A percentile compares a stretch with the other conserved stretches of the same genome.
phyloP scores from a whole-genome alignment of 768 basidiomycete species.

The Boletus tomentosulus region DNA sequence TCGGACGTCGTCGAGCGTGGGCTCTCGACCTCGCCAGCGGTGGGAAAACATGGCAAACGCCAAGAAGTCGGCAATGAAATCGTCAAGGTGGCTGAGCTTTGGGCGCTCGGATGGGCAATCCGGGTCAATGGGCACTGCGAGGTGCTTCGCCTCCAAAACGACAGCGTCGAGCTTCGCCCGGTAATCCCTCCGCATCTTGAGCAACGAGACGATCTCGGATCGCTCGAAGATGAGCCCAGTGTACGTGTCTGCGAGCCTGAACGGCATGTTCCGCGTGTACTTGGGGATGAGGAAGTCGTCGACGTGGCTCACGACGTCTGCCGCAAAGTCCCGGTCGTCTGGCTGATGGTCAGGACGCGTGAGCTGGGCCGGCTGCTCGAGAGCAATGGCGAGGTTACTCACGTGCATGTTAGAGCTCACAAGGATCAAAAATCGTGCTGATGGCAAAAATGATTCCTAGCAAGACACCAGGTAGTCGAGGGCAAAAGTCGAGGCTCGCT shows the following conservation, averaged over 20 bases:
- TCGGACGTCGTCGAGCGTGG: slow-evolving; percentile 15
- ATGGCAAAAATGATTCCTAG: background rate
- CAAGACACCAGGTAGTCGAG: background rate
- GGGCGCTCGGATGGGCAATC: slow-evolving; percentile 1
- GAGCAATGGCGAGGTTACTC: background rate
- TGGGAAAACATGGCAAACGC: slow-evolving; percentile 28
- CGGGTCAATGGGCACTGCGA: background rate
- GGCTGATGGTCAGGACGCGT: background rate
- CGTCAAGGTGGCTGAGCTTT: slow-evolving; percentile 1
- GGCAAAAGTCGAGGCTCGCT: background rate
- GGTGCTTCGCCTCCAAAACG: background rate
- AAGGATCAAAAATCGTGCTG: background rate
- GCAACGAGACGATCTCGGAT: slow-evolving; percentile 15
- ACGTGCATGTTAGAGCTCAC: slow-evolving; percentile 3
- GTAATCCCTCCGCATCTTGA: slow-evolving; percentile 14
- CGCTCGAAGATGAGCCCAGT: slow-evolving; percentile 20
- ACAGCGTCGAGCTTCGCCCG: slow-evolving; percentile 1
- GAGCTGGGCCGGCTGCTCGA: background rate
- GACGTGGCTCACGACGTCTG: slow-evolving; percentile 13
- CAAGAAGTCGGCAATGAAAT: slow-evolving; percentile 18
- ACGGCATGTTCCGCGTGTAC: slow-evolving; percentile 16
- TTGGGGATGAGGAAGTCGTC: slow-evolving; percentile 13
- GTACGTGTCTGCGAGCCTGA: slow-evolving; percentile 25
- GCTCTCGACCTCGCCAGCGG: slow-evolving; percentile 20
- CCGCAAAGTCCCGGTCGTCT: slow-evolving; percentile 5